Conservation (phyloP, 1,139 yeast genomes). For the Yamadazyma membranifaciens region DNA sequence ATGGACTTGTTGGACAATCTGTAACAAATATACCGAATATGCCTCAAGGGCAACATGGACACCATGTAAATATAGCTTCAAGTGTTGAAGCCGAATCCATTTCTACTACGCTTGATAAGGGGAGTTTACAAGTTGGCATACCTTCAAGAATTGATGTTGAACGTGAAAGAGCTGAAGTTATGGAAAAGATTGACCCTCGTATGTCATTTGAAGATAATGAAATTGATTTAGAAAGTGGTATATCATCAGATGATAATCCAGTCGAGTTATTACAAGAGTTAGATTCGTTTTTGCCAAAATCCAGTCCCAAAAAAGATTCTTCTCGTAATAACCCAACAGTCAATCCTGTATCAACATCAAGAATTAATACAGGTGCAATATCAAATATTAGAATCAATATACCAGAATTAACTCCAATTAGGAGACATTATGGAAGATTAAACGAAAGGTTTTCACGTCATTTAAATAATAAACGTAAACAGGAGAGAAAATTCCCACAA, state of each 20-base stretch:
- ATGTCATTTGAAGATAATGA: conserved; percentile 9
- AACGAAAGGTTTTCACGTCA: conserved; percentile 19
- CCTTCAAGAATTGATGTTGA: conserved; percentile 15
- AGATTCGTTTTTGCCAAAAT: conserved; percentile 17
- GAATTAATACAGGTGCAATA: not conserved
- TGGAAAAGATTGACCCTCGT: conserved; percentile 20
- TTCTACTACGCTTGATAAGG: conserved; percentile 14
- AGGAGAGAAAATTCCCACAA: conserved; percentile 3
- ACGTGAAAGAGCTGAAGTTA: conserved; percentile 15
- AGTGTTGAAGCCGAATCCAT: conserved; percentile 18
- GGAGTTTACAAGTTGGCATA: conserved; percentile 17
- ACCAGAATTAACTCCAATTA: conserved; percentile 15
- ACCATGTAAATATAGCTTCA: conserved; percentile 13
- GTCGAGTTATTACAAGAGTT: conserved; percentile 23
- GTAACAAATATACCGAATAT: no score
- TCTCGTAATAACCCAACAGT: not conserved
- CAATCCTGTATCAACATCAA: not conserved
- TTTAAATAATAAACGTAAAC: conserved; percentile 13
- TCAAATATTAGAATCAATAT: not conserved
- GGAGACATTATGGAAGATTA: conserved; percentile 17
- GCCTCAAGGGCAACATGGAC: not conserved
- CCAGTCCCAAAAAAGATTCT: conserved; percentile 4
- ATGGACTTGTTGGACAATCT: no score
- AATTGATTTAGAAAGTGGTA: conserved; percentile 15
- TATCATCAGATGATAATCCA: conserved; percentile 18